Percentiles rank a stretch among this genome's conserved stretches.
phyloP scores from a whole-genome alignment of 768 basidiomycete genomes.

The Dacryopinax primogenitus region DNA sequence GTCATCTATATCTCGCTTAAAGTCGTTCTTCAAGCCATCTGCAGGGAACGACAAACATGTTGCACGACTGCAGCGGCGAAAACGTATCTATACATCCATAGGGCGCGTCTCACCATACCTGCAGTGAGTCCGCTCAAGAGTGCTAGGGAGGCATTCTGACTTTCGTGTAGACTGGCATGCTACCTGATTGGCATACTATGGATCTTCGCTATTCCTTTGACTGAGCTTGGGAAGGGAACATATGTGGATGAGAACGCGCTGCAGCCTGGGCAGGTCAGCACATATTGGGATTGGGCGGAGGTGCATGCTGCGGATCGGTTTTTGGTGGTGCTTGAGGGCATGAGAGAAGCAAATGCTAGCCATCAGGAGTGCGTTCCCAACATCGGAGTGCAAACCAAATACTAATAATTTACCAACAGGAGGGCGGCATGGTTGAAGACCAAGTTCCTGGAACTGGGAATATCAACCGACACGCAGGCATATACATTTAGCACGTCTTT shows the following conservation, averaged over 20 bases:
- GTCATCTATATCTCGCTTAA: background rate
- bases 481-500: conserved; percentile 46
- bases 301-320: conserved; percentile 79
- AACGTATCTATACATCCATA: background rate
- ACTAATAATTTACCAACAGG: conserved; percentile 31
- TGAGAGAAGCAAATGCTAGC: conserved; percentile 51
- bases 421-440: conserved; percentile 47
- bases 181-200: conserved; percentile 33
- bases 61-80: background rate
- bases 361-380: conserved; percentile 52
- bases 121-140: background rate
- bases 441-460: conserved; percentile 63
- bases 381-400: background rate
- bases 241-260: conserved; percentile 95
- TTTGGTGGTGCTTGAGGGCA: conserved; percentile 50
- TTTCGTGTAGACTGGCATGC: background rate
- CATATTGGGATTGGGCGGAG: conserved; percentile 83
- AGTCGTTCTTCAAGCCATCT: background rate
- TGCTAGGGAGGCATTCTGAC: background rate
- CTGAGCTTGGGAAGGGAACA: conserved; percentile 48
- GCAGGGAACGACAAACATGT: background rate
- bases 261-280: conserved; percentile 88
- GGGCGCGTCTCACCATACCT: background rate
- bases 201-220: conserved; percentile 64
- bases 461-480: conserved; percentile 52